These are phyloP conservation scores for Pichia deserticola DNA, from an alignment of 805 yeast species.

Conservation along the genomic window DNA sequence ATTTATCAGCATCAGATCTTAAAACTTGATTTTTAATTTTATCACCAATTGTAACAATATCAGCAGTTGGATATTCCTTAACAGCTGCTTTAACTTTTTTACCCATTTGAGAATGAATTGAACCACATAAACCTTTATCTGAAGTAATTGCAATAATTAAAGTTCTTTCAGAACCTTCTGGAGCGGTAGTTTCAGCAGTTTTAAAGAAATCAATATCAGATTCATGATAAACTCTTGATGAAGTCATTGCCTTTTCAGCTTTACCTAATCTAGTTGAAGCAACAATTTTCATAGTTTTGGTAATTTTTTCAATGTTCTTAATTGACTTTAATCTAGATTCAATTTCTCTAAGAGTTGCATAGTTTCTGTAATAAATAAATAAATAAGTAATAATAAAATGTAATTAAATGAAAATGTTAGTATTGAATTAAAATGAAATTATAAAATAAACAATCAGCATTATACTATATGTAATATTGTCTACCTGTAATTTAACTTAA, in stretches of 20 bases:
- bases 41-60: conserved; percentile 88
- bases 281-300: conserved; percentile 99
- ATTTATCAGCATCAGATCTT: conserved; percentile 67
- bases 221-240: conserved; percentile 76
- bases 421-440: background rate
- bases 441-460: no score
- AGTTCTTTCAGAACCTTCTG: conserved; percentile 44
- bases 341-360: conserved; percentile 97
- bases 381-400: background rate
- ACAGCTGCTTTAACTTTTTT: conserved; percentile 74
- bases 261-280: conserved; percentile 94
- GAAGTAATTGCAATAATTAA: conserved; percentile 85
- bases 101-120: conserved; percentile 92
- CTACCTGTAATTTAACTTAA: no score
- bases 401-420: background rate
- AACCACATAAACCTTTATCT: conserved; percentile 98
- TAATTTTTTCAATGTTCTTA: conserved; percentile 97
- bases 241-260: conserved; percentile 91
- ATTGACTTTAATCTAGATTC: conserved; percentile 97
- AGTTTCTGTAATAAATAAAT: conserved; percentile 48
- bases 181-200: conserved; percentile 68
- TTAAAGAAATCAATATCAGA: conserved; percentile 74
- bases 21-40: conserved; percentile 82
- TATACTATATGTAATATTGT: no score
- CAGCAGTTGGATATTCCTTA: conserved; percentile 57